phyloP scores from a whole-genome alignment of 352 stramenopile genomes.

The Globisporangium solare region DNA sequence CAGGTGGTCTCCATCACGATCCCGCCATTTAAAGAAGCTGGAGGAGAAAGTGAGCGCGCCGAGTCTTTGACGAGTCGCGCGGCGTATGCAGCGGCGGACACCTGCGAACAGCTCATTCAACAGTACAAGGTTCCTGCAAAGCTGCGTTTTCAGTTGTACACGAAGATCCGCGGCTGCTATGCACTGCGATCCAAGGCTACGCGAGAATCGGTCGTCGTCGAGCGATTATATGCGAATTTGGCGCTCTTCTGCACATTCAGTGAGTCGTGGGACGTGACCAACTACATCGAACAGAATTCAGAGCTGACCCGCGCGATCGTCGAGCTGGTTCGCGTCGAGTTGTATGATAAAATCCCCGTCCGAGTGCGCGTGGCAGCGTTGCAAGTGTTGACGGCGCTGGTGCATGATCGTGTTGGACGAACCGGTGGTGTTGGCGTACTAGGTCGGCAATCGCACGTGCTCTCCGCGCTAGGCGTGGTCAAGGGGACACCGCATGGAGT shows the following conservation, averaged over 20 bases:
- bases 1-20: slow-evolving; percentile 40
- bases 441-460: slow-evolving; percentile 74
- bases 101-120: slow-evolving; percentile 54
- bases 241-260: slow-evolving; percentile 76
- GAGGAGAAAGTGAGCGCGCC: slow-evolving; percentile 21
- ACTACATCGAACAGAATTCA: slow-evolving; percentile 73
- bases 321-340: slow-evolving; percentile 74
- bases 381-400: slow-evolving; percentile 73
- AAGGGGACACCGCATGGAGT: slow-evolving; percentile 77
- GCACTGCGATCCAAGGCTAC: slow-evolving; percentile 23
- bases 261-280: slow-evolving; percentile 69
- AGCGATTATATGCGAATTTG: slow-evolving; percentile 62
- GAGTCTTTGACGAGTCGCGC: slow-evolving; percentile 7
- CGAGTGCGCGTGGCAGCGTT: slow-evolving; percentile 55
- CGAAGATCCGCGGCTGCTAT: slow-evolving; percentile 49
- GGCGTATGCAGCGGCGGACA: slow-evolving; percentile 30
- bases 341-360: slow-evolving; percentile 48
- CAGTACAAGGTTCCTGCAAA: slow-evolving; percentile 46
- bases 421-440: slow-evolving; percentile 62
- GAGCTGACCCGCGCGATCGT: slow-evolving; percentile 69
- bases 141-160: slow-evolving; percentile 72
- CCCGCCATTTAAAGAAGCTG: slow-evolving; percentile 9
- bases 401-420: slow-evolving; percentile 69
- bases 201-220: slow-evolving; percentile 54
- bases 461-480: slow-evolving; percentile 67